Conservation (phyloP, 1,284 basidiomycete genomes). For the Chondrostereum purpureum region DNA sequence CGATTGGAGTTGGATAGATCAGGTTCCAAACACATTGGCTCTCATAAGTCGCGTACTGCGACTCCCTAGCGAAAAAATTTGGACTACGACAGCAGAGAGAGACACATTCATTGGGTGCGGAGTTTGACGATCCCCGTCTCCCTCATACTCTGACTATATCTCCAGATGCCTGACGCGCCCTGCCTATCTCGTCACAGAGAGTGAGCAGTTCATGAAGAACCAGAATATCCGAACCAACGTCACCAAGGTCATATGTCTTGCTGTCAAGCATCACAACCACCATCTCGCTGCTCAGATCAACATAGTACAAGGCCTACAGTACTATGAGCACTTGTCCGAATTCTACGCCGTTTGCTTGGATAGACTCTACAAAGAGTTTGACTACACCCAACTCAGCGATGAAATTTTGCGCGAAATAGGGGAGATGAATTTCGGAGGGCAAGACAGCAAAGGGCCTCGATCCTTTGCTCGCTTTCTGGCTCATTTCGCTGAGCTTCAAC, state of each 20-base stretch:
- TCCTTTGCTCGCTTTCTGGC: conserved; percentile 85
- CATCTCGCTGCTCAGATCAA: conserved; percentile 80
- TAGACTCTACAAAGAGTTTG: conserved; percentile 80
- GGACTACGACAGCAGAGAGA: conserved; percentile 79
- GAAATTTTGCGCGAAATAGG: conserved; percentile 87
- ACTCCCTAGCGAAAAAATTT: conserved; percentile 75
- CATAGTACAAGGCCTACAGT: conserved; percentile 89
- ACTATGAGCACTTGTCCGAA: conserved; percentile 92
- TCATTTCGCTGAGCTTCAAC: conserved; percentile 77
- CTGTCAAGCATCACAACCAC: conserved; percentile 90
- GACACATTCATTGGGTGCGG: conserved; percentile 80
- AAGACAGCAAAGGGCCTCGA: conserved; percentile 85
- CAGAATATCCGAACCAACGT: conserved; percentile 66
- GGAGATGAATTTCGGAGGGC: conserved; percentile 67
- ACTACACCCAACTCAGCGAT: conserved; percentile 85
- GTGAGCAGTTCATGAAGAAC: conserved; percentile 83
- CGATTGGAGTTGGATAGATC: conserved; percentile 74
- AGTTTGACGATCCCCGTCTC: neutral
- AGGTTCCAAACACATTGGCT: conserved; percentile 63
- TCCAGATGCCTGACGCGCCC: conserved; percentile 81
- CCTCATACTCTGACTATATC: conserved; percentile 1
- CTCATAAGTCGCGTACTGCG: conserved; percentile 70
- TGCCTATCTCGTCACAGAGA: conserved; percentile 83
- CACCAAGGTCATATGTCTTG: conserved; percentile 86
- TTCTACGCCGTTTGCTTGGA: conserved; percentile 89